Conservation (phyloP, 2,329 filamentous ascomycete species). For the Spiromastix sp. region DNA sequence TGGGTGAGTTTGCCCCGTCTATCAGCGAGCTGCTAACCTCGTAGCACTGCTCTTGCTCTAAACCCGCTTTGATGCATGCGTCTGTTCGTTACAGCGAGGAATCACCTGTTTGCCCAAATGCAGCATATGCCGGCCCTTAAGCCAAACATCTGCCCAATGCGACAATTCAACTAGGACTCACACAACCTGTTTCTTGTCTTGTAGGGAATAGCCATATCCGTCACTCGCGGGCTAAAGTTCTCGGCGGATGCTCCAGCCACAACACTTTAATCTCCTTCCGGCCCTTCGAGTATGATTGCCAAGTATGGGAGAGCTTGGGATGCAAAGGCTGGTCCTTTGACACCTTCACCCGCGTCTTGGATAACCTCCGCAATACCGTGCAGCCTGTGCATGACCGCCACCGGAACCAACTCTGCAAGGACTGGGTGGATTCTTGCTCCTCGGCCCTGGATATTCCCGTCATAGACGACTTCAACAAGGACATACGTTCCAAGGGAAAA, state of each 20-base stretch:
- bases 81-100: too few species aligned
- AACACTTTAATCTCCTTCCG: slow-evolving; percentile 91
- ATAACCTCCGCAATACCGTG: slow-evolving; percentile 80
- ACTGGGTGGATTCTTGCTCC: slow-evolving; percentile 78
- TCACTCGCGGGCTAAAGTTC: slow-evolving; percentile 83
- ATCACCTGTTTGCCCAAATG: too few species aligned
- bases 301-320: slow-evolving; percentile 72
- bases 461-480: slow-evolving; percentile 75
- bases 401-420: slow-evolving; percentile 81
- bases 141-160: too few species aligned
- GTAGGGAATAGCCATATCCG: slow-evolving; percentile 81
- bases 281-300: slow-evolving; percentile 78
- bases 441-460: slow-evolving; percentile 70
- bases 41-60: slow-evolving; percentile 1
- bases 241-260: slow-evolving; percentile 86
- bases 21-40: slow-evolving; percentile 4
- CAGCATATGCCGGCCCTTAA: too few species aligned
- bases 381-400: slow-evolving; percentile 79
- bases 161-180: slow-evolving; percentile 6
- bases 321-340: slow-evolving; percentile 81
- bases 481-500: slow-evolving; percentile 63
- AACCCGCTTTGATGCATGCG: too few species aligned
- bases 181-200: slow-evolving; percentile 7
- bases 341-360: slow-evolving; percentile 68
- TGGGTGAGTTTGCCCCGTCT: slow-evolving; percentile 36